Evolutionary conservation across 2,329 filamentous ascomycete species (phyloP), one percentile per base, ranked within the genome.

Genomic region (Tolypocladium capitatum): DNA sequence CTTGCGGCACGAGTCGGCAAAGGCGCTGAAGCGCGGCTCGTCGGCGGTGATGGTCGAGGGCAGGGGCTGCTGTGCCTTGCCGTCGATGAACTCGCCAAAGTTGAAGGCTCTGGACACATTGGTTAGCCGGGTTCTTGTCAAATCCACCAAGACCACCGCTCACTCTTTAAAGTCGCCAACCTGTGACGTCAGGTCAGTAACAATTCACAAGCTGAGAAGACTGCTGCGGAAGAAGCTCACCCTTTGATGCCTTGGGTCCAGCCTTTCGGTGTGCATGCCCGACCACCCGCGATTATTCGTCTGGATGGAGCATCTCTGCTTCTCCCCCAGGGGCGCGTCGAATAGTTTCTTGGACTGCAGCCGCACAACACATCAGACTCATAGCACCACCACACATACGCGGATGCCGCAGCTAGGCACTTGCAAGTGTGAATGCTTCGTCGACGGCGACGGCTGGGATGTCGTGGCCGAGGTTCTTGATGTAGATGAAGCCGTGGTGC

Each of bases 151-250:
- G 38, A 6, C 2, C 11, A 2, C 24, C 21, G 3, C 69, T 58
- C 67, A 90, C 86, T 95, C 87, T 73, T 95, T 95, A 57, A 87
- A 88, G 60, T 95, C 89, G 16, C 87, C 86, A 31, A 81, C 73
- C 82, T 88, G 14, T 4, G 13, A 16, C 10, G 8, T 5, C 14
- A n/a, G 8, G 38, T 41, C 16, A 41, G 24, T 2, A 10, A n/a
- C 16, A 16, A 40, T 27, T 13, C n/a, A 5, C 11, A 21, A 3
- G 13, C 18, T 38, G 1, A 18, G 33, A 10, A 18, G 35, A 32
- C 31, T 8, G 10, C 14, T 27, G 46, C 5, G n/a, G 7, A 28
- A 10, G 33, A 41, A 7, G 11, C 68, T 58, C 72, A 85, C 86
- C 64, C 81, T 80, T 64, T 96, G 89, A 48, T 81, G 80, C 55